These are phyloP conservation scores for Cyberlindnera nakhonratchasimensis DNA, from an alignment of 805 yeast species.

Conservation along the genomic window DNA sequence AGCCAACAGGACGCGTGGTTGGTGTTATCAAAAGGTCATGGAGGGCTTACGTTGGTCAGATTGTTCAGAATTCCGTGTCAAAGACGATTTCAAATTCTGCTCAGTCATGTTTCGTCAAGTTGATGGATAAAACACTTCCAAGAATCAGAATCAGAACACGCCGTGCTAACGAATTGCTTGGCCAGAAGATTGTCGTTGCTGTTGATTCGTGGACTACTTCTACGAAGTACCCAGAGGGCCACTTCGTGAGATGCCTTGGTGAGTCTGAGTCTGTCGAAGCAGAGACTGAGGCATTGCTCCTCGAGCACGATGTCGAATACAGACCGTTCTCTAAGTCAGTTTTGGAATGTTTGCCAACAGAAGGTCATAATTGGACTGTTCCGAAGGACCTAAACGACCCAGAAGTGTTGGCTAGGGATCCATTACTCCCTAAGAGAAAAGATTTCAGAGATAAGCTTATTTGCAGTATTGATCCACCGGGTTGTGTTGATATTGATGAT, in stretches of 20 bases:
- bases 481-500: constrained; percentile 98
- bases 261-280: constrained; percentile 89
- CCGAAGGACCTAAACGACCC: constrained; percentile 60
- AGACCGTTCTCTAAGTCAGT: constrained; percentile 93
- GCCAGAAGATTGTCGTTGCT: constrained; percentile 87
- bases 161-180: constrained; percentile 76
- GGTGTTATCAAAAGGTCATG: constrained; percentile 87
- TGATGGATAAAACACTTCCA: constrained; percentile 89
- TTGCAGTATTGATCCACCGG: constrained; percentile 97
- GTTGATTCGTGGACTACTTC: constrained; percentile 89
- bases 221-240: constrained; percentile 90
- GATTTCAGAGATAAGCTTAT: constrained; percentile 87
- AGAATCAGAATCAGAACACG: constrained; percentile 83
- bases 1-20: constrained; percentile 93
- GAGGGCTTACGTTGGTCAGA: constrained; percentile 95
- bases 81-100: constrained; percentile 59
- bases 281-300: constrained; percentile 88
- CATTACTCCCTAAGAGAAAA: constrained; percentile 53
- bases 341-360: constrained; percentile 84
- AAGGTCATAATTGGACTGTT: constrained; percentile 91
- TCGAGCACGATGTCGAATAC: constrained; percentile 96
- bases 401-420: constrained; percentile 48
- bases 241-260: constrained; percentile 86
- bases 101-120: constrained; percentile 74
- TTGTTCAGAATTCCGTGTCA: constrained; percentile 72